Conservation (phyloP, 495 filamentous ascomycete genomes). For the Annulohypoxylon bovei region DNA sequence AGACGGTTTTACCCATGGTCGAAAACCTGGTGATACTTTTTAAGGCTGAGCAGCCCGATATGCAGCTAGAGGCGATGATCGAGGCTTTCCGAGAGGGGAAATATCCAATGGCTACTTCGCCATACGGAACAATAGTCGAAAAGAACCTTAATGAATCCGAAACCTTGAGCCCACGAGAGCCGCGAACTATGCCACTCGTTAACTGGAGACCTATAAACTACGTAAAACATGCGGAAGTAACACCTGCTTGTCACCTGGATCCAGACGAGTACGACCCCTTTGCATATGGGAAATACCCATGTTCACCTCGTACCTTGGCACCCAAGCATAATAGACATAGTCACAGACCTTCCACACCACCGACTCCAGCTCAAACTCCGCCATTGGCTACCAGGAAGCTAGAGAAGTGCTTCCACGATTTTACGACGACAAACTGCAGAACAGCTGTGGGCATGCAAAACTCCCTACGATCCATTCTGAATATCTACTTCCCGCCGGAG, state of each 20-base stretch:
- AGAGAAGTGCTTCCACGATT: slow-evolving; percentile 47
- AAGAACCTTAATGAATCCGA: slow-evolving; percentile 4
- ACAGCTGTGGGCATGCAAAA: slow-evolving; percentile 57
- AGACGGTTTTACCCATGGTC: slow-evolving; percentile 51
- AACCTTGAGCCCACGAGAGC: slow-evolving; percentile 10
- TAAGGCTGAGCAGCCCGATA: slow-evolving; percentile 41
- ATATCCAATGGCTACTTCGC: slow-evolving; percentile 35
- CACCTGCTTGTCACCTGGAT: slow-evolving; percentile 11
- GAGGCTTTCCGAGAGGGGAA: slow-evolving; percentile 44
- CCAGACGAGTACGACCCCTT: slow-evolving; percentile 49
- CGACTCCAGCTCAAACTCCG: slow-evolving; percentile 42
- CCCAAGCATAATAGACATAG: slow-evolving; percentile 15
- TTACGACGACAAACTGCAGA: slow-evolving; percentile 45
- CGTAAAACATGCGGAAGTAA: slow-evolving; percentile 19
- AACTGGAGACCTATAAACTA: slow-evolving; percentile 10
- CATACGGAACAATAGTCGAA: slow-evolving; percentile 3
- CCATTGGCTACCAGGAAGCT: slow-evolving; percentile 5
- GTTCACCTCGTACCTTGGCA: slow-evolving; percentile 6
- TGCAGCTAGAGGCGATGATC: slow-evolving; percentile 46
- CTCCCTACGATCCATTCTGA: slow-evolving; percentile 52
- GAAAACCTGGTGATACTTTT: slow-evolving; percentile 58
- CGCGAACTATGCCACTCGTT: not conserved
- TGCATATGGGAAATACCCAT: slow-evolving; percentile 32
- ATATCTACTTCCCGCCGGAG: slow-evolving; percentile 49
- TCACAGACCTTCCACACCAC: slow-evolving; percentile 36